These are phyloP conservation scores for Styphnolobium japonicum DNA, from an alignment of 306 rosid genomes.

Conservation along the genomic window DNA sequence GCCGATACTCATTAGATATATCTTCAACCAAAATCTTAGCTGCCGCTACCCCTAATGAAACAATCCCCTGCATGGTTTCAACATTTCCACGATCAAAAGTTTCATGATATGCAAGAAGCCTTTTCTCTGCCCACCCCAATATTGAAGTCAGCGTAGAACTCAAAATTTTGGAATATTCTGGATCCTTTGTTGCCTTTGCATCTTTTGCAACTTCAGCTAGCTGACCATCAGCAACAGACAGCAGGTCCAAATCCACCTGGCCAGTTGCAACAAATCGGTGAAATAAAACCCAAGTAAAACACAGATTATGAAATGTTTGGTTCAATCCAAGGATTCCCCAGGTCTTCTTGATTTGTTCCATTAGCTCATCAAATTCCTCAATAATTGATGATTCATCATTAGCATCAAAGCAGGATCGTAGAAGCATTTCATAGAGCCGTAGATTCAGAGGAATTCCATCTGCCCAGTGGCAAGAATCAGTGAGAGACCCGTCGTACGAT, in stretches of 20 bases:
- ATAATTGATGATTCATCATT: conserved; percentile 74
- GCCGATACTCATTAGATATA: conserved; percentile 88
- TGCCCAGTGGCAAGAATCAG: conserved; percentile 93
- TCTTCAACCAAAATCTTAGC: conserved; percentile 93
- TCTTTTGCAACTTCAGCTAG: conserved; percentile 94
- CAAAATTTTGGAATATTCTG: conserved; percentile 73
- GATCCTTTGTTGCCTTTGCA: conserved; percentile 84
- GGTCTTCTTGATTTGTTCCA: conserved; percentile 98
- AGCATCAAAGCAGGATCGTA: conserved; percentile 78
- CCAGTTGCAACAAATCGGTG: conserved; percentile 91
- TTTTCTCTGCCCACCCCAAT: conserved; percentile 96
- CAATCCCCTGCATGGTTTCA: conserved; percentile 87
- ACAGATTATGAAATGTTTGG: conserved; percentile 81
- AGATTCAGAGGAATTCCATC: conserved; percentile 96
- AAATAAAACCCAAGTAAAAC: conserved; percentile 96
- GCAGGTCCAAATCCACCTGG: conserved; percentile 76
- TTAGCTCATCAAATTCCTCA: conserved; percentile 88
- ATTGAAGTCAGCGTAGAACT: conserved; percentile 87
- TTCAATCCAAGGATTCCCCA: conserved; percentile 96
- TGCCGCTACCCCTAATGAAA: conserved; percentile 89
- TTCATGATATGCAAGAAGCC: conserved; percentile 99
- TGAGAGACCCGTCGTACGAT: conserved; percentile 73
- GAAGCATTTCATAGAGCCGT: conserved; percentile 81
- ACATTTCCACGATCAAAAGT: conserved; percentile 80
- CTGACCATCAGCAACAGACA: conserved; percentile 68